These are phyloP conservation scores for Dalbergia cochinchinensis DNA, from an alignment of 306 rosid genomes.

Conservation along the genomic window DNA sequence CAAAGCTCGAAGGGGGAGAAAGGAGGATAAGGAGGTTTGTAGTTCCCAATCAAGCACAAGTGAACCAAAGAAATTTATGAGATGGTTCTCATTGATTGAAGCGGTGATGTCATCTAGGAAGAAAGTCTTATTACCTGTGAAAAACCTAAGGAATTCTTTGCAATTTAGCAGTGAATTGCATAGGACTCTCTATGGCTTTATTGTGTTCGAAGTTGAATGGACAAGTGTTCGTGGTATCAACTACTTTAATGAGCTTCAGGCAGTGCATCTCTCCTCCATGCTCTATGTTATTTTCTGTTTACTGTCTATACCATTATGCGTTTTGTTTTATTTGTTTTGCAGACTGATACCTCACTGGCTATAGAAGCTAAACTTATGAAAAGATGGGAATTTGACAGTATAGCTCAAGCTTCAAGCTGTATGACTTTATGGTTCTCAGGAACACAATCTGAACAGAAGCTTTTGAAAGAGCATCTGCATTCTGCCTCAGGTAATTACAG, in stretches of 20 bases:
- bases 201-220: conserved; percentile 92
- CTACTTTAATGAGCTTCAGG: conserved; percentile 98
- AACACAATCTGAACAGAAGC: conserved; percentile 63
- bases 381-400: conserved; percentile 98
- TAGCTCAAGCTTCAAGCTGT: conserved; percentile 81
- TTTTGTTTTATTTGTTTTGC: conserved; percentile 46
- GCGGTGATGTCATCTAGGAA: conserved; percentile 67
- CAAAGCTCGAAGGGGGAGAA: conserved; percentile 67
- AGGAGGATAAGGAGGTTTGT: conserved; percentile 59
- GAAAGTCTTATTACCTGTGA: conserved; percentile 84
- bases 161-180: conserved; percentile 76
- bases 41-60: conserved; percentile 52
- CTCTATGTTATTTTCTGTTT: conserved; percentile 37
- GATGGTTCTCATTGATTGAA: conserved; percentile 77
- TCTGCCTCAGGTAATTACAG: conserved; percentile 68
- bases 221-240: conserved; percentile 82
- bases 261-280: conserved; percentile 43
- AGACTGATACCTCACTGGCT: conserved; percentile 93
- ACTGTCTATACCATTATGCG: conserved; percentile 33
- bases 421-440: conserved; percentile 91
- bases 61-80: conserved; percentile 55
- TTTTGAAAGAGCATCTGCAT: conserved; percentile 74
- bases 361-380: conserved; percentile 80
- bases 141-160: conserved; percentile 71
- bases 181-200: conserved; percentile 85